Evolutionary conservation across 192 early-diverging fungal species (phyloP), one percentile per base, ranked within the genome.

Genomic region (Entophlyctis luteolus): DNA sequence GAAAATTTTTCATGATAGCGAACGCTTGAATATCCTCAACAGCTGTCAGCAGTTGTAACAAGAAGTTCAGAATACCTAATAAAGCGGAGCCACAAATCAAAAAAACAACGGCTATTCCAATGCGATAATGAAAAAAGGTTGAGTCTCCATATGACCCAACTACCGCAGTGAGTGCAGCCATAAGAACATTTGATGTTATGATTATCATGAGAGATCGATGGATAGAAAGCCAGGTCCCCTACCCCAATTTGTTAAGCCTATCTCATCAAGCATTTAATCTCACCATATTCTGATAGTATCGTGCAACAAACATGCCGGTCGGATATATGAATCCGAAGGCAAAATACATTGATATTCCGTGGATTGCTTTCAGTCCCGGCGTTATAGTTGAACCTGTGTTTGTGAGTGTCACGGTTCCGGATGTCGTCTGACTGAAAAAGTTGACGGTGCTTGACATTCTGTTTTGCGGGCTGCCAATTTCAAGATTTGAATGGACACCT

Each of bases 281-380:
- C 42, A 12, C 33, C 54, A 68, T 10, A 23, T 57, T 46, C 1
- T n/a, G 42, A 35, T 32, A 46, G 46, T 75, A 75, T 18, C 74
- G 14, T n/a, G 74, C 74, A 25, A 76, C 56, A 59, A 68, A 73
- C 14, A 76, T 76, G 16, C 71, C 74, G 20, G 72, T 25, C 5
- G 74, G 74, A 52, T 72, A 73, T 8, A 74, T 47, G 49, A 70
- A 72, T 25, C 65, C 74, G 45, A 76, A 72, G 10, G 72, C 47
- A 4, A 68, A 38, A 37, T 49, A 62, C 72, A 75, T 75, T 4
- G 49, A 36, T 16, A 31, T 18, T 2, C 74, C 74, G 36, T 76
- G 74, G 34, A 76, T 46, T 5, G 62, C 39, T 55, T 74, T 76
- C 33, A 76, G 42, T n/a, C 48, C 63, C 20, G 48, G 49, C 10